Evolutionary conservation across 164 flowering plant genomes (phyloP).

Genomic region (Stephania cephalantha): DNA sequence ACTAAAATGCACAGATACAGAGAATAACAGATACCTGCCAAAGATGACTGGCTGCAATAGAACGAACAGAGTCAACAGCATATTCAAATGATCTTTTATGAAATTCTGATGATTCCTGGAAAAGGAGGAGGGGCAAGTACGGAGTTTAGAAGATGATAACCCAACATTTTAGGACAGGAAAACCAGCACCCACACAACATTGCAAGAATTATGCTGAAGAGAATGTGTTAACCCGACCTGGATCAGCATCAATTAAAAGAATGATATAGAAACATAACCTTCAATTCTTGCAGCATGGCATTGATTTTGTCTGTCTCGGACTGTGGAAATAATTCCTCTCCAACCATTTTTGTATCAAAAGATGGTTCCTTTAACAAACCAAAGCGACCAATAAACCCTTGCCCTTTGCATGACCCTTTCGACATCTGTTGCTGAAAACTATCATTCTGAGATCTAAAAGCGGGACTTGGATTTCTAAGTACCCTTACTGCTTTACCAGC

Average conservation of each 20-base stretch:
- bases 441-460: constrained; percentile 47
- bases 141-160: not conserved
- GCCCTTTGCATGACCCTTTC: constrained; percentile 42
- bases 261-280: constrained; percentile 35
- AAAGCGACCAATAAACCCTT: constrained; percentile 38
- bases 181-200: not conserved
- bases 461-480: constrained; percentile 81
- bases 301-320: constrained; percentile 91
- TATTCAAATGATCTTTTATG: constrained; percentile 90
- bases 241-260: not conserved
- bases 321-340: constrained; percentile 81
- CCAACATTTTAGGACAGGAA: not conserved
- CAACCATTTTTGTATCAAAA: constrained; percentile 31
- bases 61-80: constrained; percentile 69
- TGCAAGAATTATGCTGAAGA: not conserved
- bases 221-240: not conserved
- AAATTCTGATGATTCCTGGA: constrained; percentile 90
- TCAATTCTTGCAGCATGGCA: constrained; percentile 71
- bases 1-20: constrained; percentile 16
- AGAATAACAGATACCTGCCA: constrained; percentile 75
- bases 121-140: constrained; percentile 8
- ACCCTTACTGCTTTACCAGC: constrained; percentile 96
- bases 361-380: constrained; percentile 43
- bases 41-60: constrained; percentile 92
- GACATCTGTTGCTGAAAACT: constrained; percentile 36